Evolutionary conservation across 768 basidiomycete species (phyloP), one percentile per base, ranked within the genome.

Genomic region (Hirschioporus abietinus): DNA sequence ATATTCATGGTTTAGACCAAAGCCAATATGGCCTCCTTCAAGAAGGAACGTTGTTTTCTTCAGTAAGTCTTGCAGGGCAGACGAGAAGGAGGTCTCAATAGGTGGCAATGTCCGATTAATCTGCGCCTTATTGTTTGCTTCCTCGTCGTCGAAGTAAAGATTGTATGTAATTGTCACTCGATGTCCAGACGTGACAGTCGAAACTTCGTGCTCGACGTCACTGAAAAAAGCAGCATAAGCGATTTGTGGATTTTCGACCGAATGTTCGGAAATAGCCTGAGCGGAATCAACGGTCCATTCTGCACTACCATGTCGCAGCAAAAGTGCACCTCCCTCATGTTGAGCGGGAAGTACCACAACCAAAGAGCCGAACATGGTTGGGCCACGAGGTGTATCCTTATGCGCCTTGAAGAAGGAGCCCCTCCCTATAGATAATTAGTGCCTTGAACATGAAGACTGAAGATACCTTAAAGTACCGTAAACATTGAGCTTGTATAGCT

Each of bases 401-500:
- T 69, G 69, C 26, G 69, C 58, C 36, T 69, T 69, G 60, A 69
- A 69, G 64, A 69, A 67, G 23, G 62, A 63, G 7, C 62, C 62
- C 2, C 10, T 30, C 1, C 66, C 66, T 66, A 27, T 15, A 25
- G 5, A 34, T 7, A 17, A 62, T 27, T 42, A 35, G 10, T 17
- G 7, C 7, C 63, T 1, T 23, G 27, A 12, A 7, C 10, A 52
- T 26, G 52, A 64, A 12, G 27, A 64, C 30, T 25, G 25, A 34
- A 10, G 42, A 61, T 3, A 25, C 1, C n/a, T 3, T 3, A 30
- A 30, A 30, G 30, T 30, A 80, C 79, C 77, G 62, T 79, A 80
- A 2, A 80, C 74, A 67, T 80, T 80, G 15, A 80, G 67, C 61
- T 79, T 79, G 66, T 79, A 78, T n/a, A 77, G 66, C 62, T 79